These are phyloP conservation scores for Phytophthora meadii DNA, from an alignment of 352 stramenopile genomes.

Conservation along the genomic window DNA sequence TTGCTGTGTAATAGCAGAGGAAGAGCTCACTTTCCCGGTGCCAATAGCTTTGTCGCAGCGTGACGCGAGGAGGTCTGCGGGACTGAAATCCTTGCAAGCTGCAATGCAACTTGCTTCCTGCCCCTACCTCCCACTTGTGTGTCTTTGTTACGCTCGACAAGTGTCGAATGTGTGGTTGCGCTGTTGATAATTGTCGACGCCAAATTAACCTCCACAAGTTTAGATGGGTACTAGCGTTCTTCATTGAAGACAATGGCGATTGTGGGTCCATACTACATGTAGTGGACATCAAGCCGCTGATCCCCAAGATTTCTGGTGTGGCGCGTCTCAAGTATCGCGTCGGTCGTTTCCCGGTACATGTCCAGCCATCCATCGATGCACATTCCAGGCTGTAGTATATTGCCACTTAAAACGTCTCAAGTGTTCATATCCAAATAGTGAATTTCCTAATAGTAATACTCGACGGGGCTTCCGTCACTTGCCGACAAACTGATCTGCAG, in stretches of 20 bases:
- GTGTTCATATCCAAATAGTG: conserved; percentile 35
- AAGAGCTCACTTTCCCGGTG: not conserved
- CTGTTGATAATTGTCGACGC: not conserved
- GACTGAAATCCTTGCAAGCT: too few relatives aligned
- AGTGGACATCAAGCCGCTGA: conserved; percentile 12
- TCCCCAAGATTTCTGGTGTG: conserved; percentile 13
- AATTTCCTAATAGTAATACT: conserved; percentile 48
- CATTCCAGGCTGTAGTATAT: conserved; percentile 10
- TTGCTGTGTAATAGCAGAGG: too few relatives aligned
- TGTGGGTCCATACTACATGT: conserved; percentile 8
- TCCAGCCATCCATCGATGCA: not conserved
- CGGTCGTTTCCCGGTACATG: too few relatives aligned
- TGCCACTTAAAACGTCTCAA: conserved; percentile 10
- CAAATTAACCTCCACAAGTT: not conserved
- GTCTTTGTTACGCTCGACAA: conserved; percentile 22
- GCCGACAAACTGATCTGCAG: conserved; percentile 69
- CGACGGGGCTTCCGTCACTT: conserved; percentile 55
- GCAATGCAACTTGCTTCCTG: too few relatives aligned
- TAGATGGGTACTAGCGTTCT: conserved; percentile 8
- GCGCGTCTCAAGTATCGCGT: conserved; percentile 7
- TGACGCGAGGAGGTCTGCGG: too few relatives aligned
- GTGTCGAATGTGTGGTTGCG: conserved; percentile 3
- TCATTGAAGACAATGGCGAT: conserved; percentile 25
- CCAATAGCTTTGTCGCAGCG: not conserved
- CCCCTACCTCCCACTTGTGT: conserved; percentile 4